Conservation (phyloP, 441 rosid species). For the Macaranga tanarius region DNA sequence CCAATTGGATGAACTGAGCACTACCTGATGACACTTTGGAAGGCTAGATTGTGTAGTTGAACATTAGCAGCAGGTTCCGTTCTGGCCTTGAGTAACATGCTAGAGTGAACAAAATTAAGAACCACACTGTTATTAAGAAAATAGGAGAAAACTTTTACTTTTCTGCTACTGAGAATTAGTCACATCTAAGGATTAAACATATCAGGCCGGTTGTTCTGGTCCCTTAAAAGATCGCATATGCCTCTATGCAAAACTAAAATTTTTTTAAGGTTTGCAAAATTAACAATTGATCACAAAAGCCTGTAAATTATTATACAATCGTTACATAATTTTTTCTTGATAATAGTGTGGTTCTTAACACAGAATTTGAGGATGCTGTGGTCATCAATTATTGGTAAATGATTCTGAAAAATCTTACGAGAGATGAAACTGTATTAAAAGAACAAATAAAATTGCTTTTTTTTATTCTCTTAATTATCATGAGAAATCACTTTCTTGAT, state of each 20-base stretch:
- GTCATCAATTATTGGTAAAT: background rate
- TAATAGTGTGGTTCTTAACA: no score
- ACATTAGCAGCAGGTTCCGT: no score
- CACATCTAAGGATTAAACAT: background rate
- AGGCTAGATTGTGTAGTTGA: no score
- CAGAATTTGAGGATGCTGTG: background rate
- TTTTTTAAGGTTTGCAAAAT: no score
- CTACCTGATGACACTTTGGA: no score
- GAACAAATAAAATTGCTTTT: background rate
- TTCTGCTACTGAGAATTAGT: no score
- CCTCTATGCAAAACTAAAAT: background rate
- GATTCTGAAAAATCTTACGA: background rate
- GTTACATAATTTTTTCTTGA: no score
- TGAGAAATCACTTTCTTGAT: background rate
- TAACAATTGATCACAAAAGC: no score
- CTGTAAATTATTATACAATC: no score
- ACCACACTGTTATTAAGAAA: background rate
- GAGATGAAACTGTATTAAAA: background rate
- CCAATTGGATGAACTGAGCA: no score
- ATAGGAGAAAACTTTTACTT: background rate
- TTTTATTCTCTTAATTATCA: background rate
- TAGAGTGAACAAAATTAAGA: background rate
- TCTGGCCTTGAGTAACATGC: no score
- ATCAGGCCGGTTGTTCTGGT: background rate
- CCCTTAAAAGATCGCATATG: background rate